These are phyloP conservation scores for Leccinum laetum DNA, from an alignment of 1,284 basidiomycete species.

Conservation along the genomic window DNA sequence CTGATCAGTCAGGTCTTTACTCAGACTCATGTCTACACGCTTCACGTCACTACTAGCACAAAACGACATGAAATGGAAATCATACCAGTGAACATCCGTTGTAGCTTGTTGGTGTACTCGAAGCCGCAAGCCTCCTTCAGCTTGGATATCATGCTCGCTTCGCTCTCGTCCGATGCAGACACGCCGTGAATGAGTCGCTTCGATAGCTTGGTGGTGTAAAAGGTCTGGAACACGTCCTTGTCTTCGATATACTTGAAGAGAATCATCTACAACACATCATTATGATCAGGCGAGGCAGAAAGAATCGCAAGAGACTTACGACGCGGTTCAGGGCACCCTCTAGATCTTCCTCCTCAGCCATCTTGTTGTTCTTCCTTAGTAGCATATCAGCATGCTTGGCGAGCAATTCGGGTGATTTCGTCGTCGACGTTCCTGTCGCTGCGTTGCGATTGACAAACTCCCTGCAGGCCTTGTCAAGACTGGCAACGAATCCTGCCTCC, in stretches of 20 bases:
- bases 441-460: slow-evolving; percentile 97
- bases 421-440: slow-evolving; percentile 80
- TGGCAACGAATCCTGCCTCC: slow-evolving; percentile 95
- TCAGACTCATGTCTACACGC: slow-evolving; percentile 85
- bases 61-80: slow-evolving; percentile 1
- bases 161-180: slow-evolving; percentile 96
- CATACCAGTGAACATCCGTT: slow-evolving; percentile 96
- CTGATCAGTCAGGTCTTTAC: slow-evolving; percentile 94
- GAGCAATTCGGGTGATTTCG: slow-evolving; percentile 94
- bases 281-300: not conserved
- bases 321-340: slow-evolving; percentile 91
- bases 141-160: slow-evolving; percentile 98
- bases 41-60: slow-evolving; percentile 6
- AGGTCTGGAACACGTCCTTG: slow-evolving; percentile 99
- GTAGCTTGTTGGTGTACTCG: slow-evolving; percentile 98
- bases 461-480: slow-evolving; percentile 94
- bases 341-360: slow-evolving; percentile 89
- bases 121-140: slow-evolving; percentile 98
- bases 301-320: slow-evolving; percentile 46
- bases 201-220: slow-evolving; percentile 97
- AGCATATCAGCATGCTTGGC: slow-evolving; percentile 94
- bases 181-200: slow-evolving; percentile 92
- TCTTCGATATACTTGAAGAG: slow-evolving; percentile 99
- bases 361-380: slow-evolving; percentile 95
- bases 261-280: slow-evolving; percentile 72